Conservation (phyloP, 805 yeast species). For the Teunomyces gatunensis region DNA sequence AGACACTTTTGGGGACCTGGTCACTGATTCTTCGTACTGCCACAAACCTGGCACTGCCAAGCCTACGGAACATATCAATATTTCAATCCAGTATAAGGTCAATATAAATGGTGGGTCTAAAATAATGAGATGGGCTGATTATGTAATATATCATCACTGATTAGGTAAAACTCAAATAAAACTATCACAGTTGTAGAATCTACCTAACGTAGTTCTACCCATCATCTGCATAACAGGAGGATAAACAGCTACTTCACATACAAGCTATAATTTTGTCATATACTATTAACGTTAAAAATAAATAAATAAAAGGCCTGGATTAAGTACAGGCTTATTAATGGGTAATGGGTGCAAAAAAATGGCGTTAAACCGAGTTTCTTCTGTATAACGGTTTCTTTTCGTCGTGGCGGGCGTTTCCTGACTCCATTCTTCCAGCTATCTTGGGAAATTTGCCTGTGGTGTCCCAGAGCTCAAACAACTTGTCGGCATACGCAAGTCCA, state of each 20-base stretch:
- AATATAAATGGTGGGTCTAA: too few species aligned
- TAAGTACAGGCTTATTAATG: too few species aligned
- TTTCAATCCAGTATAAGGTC: too few species aligned
- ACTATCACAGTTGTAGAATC: too few species aligned
- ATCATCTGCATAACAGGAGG: neutral
- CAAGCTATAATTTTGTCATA: neutral
- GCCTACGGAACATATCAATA: too few species aligned
- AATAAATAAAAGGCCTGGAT: too few species aligned
- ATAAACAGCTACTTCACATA: neutral
- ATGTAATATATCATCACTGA: neutral
- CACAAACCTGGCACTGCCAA: neutral
- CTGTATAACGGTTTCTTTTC: conserved; percentile 40
- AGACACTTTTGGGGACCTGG: neutral
- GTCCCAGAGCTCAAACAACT: conserved; percentile 51
- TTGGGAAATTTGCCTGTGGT: conserved; percentile 55
- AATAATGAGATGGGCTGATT: neutral
- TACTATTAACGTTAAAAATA: too few species aligned
- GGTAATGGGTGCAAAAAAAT: conserved; percentile 1
- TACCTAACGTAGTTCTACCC: too few species aligned
- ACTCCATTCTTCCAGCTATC: conserved; percentile 51
- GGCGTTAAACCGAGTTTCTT: conserved; percentile 57
- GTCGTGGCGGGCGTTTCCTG: conserved; percentile 9
- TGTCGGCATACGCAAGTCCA: conserved; percentile 72
- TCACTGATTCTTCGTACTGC: neutral
- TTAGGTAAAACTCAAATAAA: too few species aligned